Base-by-base conservation (phyloP, 2,329 filamentous ascomycete genomes). In the Triangularia verruculosa region DNA sequence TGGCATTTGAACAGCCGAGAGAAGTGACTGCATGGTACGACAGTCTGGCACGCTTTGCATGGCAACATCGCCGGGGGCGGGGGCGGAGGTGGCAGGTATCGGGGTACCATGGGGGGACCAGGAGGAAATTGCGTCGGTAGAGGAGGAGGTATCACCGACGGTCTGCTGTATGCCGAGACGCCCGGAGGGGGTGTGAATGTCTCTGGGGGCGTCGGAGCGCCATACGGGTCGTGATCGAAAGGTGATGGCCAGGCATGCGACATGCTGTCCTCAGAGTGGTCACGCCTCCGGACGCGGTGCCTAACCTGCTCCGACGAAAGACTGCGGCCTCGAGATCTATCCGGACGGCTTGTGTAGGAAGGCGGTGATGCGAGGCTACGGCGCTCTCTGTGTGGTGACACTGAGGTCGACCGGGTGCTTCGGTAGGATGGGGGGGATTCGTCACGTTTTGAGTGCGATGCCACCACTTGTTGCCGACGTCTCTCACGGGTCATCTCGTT, bases 161-260 rank as follows among this genome's bases (percentile, higher is more conserved):
- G 57, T 12, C 64, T 52, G n/a, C 52, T 24, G 55, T 64, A 66
- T 4, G 58, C 61, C 2, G 62, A 63, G 3, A 64, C 57, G 5
- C 20, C 57, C 3, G 62, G 65, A 1, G 65, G 63, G 1, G 63
- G 65, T 13, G 61, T 67, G 61, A 32, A 65, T 13, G 61, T 61
- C 15, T 61, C 57, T 1, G 61, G 66, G 1, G 66, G 66, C 15
- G 61, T 62, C 2, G 63, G 66, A 15, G 39, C 57, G 5, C 63
- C 34, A 39, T 55, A 63, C 20, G 61, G 47, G n/a, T 51, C 57
- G 32, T 56, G 57, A 34, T 61, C 60, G 57, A 61, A 59, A 25
- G 52, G 28, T 57, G 62, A 55, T 39, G 47, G 34, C 63, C 61
- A 25, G 59, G 39, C 6, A 57, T 64, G 25, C 28, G 63, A 53